Evolutionary conservation across 441 rosid species (phyloP), one percentile per base, ranked within the genome.

Genomic region (Gossypium schwendimanii): DNA sequence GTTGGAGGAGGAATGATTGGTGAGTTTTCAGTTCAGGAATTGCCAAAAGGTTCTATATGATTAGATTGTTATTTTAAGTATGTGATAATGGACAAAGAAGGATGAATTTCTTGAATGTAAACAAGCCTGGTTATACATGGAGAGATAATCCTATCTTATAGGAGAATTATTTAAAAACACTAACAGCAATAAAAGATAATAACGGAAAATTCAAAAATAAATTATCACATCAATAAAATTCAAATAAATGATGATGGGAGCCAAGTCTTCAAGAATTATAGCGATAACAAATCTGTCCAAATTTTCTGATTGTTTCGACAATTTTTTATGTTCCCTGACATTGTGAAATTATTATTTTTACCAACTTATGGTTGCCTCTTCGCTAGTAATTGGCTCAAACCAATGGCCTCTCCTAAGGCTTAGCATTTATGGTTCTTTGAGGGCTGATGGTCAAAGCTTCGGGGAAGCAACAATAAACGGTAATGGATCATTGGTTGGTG

Each of bases 1-100:
- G 72, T 83, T 81, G 99, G 99, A 65, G 99, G 99, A 69, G 99
- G 99, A 72, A 93, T 96, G 91, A 91, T 93, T 18, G 98, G 99
- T 96, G 86, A 73, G 72, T 71, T 45, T 49, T 54, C 21, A 36
- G 57, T 65, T 65, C 17, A 18, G 23, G 49, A 45, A 24, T 54
- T 17, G 45, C 47, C 45, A 9, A 73, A 62, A 66, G 73, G 23
- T 8, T 77, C 55, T 7, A 5, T 62, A 64, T 17, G 15, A 55
- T 21, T 36, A 31, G 11, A 4, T 64, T 44, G 36, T 57, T 33
- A 18, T 7, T 60, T 63, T 63, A 3, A 14, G 36, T 55, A 31
- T 20, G 44, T 36, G 44, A 36, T 2, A 36, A 36, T 36, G 44
- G 44, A 36, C 44, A 36, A 36, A 36, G 44, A 7, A 36, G 44